Base-by-base conservation (phyloP, 495 filamentous ascomycete species). In the Hypoxylon perforatum region DNA sequence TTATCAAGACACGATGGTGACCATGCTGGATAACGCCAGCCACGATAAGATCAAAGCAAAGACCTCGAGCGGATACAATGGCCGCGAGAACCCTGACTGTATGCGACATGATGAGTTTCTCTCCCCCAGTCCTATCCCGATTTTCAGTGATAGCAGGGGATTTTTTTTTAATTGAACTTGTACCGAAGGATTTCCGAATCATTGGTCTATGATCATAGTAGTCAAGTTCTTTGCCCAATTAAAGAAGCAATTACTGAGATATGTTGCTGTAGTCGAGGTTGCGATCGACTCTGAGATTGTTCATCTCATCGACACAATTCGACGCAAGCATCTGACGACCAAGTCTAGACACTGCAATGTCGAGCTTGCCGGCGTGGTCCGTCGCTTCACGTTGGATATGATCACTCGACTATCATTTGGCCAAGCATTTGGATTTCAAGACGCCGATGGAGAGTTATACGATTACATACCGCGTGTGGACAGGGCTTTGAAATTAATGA, bases 391-490 rank as follows among this genome's bases (percentile, higher is more conserved):
- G 0, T 52, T 82, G 12, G 82, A 85, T 53, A 74, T 80, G 1
- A 83, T 84, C 50, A 75, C 78, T 2, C 70, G 73, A 12, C 23
- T 83, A n/a, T 73, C 85, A 65, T 80, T 80, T 58, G 64, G 88
- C 66, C 57, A 88, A 67, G 44, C 77, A 59, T 78, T 85, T 73
- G 72, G 81, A 54, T 79, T 81, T 74, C 45, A 80, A 8, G 70
- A 60, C 17, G 41, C 51, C 12, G 77, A 84, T 50, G 47, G 52
- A 4, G 82, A 86, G 59, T 59, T 80, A 22, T 74, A 80, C 55
- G 74, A 74, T n/a, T 85, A 81, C 55, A 67, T 78, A 36, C 44
- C 63, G 54, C 66, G 66, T 0, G 49, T 59, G 12, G 77, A 78
- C 22, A 70, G 73, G 35, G 58, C 63, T 1, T 53, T 73, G 2